Conservation (phyloP, 768 basidiomycete genomes). For the Russula abietina region DNA sequence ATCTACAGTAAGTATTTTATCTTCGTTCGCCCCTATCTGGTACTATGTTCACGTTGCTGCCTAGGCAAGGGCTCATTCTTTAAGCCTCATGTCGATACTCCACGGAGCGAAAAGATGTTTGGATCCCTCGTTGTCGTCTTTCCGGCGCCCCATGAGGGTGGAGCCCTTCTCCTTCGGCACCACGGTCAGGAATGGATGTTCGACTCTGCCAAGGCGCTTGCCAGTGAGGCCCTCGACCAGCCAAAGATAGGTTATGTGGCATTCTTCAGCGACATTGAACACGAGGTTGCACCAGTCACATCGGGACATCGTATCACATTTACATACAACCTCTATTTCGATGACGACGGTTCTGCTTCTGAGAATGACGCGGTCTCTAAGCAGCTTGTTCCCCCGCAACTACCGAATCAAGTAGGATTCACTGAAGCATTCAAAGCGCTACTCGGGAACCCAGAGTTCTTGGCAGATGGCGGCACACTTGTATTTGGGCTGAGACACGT, state of each 20-base stretch:
- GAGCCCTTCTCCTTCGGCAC: constrained; percentile 33
- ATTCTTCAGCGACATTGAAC: too few relatives aligned
- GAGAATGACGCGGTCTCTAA: background rate
- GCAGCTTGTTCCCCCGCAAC: too few relatives aligned
- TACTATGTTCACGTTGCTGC: background rate
- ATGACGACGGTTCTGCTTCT: background rate
- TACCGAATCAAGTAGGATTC: constrained; percentile 13
- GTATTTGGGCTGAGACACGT: background rate
- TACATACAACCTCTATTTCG: constrained; percentile 40
- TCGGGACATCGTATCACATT: constrained; percentile 36
- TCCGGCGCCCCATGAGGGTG: constrained; percentile 39
- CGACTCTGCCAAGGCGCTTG: too few relatives aligned
- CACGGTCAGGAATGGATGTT: too few relatives aligned
- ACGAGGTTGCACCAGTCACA: too few relatives aligned
- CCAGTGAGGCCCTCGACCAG: too few relatives aligned
- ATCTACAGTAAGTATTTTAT: background rate
- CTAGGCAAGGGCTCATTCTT: background rate
- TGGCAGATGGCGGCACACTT: background rate
- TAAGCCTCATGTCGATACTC: constrained; percentile 1
- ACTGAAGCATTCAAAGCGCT: background rate
- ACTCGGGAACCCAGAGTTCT: background rate
- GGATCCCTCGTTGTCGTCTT: too few relatives aligned
- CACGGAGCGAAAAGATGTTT: too few relatives aligned
- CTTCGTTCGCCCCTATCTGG: background rate
- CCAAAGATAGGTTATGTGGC: constrained; percentile 13